phyloP scores from a whole-genome alignment of 306 rosid genomes.

The Cucumis cinereus region DNA sequence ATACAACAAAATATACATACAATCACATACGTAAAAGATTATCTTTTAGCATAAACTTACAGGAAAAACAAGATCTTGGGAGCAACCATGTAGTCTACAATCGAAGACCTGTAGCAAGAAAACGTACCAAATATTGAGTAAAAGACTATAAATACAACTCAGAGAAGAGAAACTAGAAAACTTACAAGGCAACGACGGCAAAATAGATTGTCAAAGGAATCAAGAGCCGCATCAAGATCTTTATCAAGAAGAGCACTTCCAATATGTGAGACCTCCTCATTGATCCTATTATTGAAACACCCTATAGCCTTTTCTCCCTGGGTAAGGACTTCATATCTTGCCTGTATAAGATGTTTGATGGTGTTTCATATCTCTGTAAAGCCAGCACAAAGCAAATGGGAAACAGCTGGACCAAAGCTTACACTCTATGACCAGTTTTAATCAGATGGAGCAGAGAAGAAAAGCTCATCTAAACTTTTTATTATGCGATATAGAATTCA shows the following conservation, averaged over 20 bases:
- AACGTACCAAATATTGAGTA: background rate
- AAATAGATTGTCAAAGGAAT: slow-evolving; percentile 94
- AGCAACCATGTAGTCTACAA: slow-evolving; percentile 96
- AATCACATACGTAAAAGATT: background rate
- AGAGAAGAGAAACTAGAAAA: slow-evolving; percentile 4
- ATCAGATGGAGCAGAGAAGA: slow-evolving; percentile 21
- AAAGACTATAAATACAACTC: background rate
- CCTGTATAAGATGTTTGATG: slow-evolving; percentile 95
- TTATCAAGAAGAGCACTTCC: slow-evolving; percentile 61
- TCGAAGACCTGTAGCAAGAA: slow-evolving; percentile 61
- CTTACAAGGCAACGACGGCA: slow-evolving; percentile 96
- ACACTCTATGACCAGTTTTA: slow-evolving; percentile 59
- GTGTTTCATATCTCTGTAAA: slow-evolving; percentile 94
- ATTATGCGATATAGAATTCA: background rate
- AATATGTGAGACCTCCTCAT: slow-evolving; percentile 40
- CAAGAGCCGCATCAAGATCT: slow-evolving; percentile 95
- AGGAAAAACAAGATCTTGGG: slow-evolving; percentile 96
- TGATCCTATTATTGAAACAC: slow-evolving; percentile 35
- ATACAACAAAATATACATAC: background rate
- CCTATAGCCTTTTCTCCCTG: slow-evolving; percentile 41
- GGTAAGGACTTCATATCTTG: slow-evolving; percentile 59
- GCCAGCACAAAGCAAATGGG: slow-evolving; percentile 88
- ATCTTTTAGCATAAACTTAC: slow-evolving; percentile 33
- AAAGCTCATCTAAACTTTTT: slow-evolving; percentile 3
- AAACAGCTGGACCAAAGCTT: slow-evolving; percentile 79